Conservation (phyloP, 1,139 yeast species). For the Meyerozyma elateridarum region DNA sequence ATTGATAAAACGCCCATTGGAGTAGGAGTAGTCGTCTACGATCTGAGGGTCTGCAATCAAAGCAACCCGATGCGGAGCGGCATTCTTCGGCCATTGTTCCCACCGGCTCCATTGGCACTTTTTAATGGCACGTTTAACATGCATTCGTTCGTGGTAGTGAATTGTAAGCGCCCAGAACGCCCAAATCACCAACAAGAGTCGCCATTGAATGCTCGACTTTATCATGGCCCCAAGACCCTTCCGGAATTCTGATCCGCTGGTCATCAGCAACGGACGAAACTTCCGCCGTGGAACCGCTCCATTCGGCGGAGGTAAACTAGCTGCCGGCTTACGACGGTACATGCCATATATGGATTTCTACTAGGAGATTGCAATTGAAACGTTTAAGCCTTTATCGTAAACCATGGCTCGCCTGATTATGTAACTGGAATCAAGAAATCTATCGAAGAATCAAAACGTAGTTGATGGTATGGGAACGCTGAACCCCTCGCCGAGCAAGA, state of each 20-base stretch:
- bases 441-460: no score
- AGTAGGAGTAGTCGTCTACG: conserved; percentile 74
- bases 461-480: no score
- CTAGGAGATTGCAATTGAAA: no score
- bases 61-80: conserved; percentile 56
- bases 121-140: conserved; percentile 44
- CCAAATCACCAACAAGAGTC: conserved; percentile 13
- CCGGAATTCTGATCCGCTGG: neutral
- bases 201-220: conserved; percentile 7
- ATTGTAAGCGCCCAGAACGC: conserved; percentile 27
- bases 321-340: conserved; percentile 8
- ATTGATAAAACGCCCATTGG: conserved; percentile 42
- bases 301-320: conserved; percentile 7
- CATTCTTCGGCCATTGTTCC: conserved; percentile 47
- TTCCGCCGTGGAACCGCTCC: conserved; percentile 1
- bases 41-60: conserved; percentile 91
- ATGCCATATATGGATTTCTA: no score
- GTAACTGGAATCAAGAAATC: no score
- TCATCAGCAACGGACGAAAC: conserved; percentile 2
- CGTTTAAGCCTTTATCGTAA: no score
- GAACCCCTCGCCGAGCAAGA: no score
- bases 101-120: conserved; percentile 61
- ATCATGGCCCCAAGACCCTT: no score
- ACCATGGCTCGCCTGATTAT: no score
- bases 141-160: conserved; percentile 57